phyloP scores from a whole-genome alignment of 352 stramenopile genomes.

The Phytophthora cryptogea region DNA sequence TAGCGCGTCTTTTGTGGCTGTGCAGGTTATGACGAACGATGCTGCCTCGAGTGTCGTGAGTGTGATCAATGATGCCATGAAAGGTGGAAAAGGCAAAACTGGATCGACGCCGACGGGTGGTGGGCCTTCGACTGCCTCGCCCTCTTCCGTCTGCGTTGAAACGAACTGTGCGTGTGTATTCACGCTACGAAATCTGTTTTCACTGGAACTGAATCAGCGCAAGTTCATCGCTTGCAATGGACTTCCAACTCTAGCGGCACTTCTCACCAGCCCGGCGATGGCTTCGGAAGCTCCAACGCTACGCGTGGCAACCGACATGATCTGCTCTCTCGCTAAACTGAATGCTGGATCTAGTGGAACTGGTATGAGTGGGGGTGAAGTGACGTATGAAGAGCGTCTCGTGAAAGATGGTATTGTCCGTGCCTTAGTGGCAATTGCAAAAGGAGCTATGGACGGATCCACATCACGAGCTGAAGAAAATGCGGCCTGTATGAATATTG shows the following conservation, averaged over 20 bases:
- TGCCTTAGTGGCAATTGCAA: constrained; percentile 64
- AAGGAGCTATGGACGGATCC: constrained; percentile 36
- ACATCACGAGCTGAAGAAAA: constrained; percentile 37
- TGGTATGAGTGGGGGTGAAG: constrained; percentile 8
- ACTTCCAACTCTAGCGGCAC: constrained; percentile 63
- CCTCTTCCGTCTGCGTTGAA: constrained; percentile 39
- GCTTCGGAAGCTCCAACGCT: constrained; percentile 49
- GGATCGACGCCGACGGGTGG: constrained; percentile 7
- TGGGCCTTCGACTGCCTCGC: constrained; percentile 1
- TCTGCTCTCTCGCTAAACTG: constrained; percentile 70
- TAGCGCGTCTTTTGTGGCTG: constrained; percentile 46
- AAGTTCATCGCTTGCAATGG: constrained; percentile 68
- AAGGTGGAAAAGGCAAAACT: constrained; percentile 50
- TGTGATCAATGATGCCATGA: constrained; percentile 74
- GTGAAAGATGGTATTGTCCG: constrained; percentile 76
- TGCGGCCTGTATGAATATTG: constrained; percentile 58
- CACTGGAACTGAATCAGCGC: constrained; percentile 54
- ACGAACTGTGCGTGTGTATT: constrained; percentile 69
- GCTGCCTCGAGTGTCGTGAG: constrained; percentile 36
- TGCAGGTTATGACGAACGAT: constrained; percentile 72
- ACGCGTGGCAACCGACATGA: constrained; percentile 61
- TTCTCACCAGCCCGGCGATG: constrained; percentile 58
- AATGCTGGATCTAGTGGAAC: constrained; percentile 11
- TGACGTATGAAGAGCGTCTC: constrained; percentile 62
- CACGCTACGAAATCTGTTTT: constrained; percentile 76